Base-by-base conservation (phyloP, 2,329 filamentous ascomycete genomes). In the Sarocladium kiliense region DNA sequence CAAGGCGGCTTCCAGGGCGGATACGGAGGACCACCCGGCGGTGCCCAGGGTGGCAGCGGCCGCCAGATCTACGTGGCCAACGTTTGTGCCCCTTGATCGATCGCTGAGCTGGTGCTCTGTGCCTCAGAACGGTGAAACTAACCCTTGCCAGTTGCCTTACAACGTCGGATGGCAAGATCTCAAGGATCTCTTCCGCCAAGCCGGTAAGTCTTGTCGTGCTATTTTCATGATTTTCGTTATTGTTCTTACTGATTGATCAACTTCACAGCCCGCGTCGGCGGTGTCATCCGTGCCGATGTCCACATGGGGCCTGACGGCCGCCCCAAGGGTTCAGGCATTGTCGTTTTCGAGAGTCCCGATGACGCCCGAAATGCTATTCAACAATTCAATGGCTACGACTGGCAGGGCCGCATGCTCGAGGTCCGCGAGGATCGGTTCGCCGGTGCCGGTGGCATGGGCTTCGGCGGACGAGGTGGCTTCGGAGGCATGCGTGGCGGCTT, bases 111-210 rank as follows among this genome's bases (percentile, higher is more conserved):
- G 21, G 16, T 39, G 36, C 36, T 41, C 50, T 19, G 11, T 18
- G 16, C 10, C 12, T 3, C 5, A 23, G 42, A 3, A n/a, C 27
- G 49, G 26, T 16, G 57, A 60, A 55, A 53, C 56, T 61, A 34
- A 63, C 56, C n/a, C 21, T 32, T 4, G 64, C 41, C 74, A 99
- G 94, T 89, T 99, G 64, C 94, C 94, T 19, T 99, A 92, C 77
- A 96, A 91, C 62, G 90, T 96, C 65, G 94, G 94, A 70, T 99
- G 94, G 94, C 94, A 99, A 76, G 94, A 99, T 73, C 78, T 99
- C 64, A 99, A 99, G 77, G 94, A 99, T 73, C 81, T 99, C 63
- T 99, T 99, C 81, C 89, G 94, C 68, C 92, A 97, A 82, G 92
- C 94, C 76, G 90, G 92, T 96, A 80, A 81, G 91, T 80, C 41